Conservation (phyloP, 768 basidiomycete species). For the Lentinula edodes region DNA sequence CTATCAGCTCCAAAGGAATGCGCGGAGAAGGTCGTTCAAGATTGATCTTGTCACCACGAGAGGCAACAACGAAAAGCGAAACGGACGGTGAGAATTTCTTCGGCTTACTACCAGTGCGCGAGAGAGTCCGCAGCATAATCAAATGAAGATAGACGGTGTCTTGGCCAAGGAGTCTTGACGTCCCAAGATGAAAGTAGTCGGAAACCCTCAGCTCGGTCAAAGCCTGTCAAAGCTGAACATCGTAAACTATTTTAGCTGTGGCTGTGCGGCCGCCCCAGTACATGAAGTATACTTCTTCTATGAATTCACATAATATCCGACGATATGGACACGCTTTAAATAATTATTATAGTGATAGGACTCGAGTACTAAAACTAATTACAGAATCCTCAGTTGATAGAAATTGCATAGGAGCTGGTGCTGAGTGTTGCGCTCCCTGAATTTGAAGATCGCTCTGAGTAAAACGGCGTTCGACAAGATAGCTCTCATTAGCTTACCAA, state of each 20-base stretch:
- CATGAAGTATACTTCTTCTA: too few species aligned
- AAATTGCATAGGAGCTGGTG: slow-evolving; percentile 23
- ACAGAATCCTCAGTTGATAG: slow-evolving; percentile 21
- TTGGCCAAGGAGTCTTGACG: too few species aligned
- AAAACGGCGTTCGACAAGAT: background rate
- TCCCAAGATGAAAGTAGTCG: background rate
- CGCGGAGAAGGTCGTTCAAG: slow-evolving; percentile 2
- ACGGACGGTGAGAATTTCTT: background rate
- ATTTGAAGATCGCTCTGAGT: background rate
- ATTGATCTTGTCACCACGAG: slow-evolving; percentile 5
- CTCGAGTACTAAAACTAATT: background rate
- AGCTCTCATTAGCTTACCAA: slow-evolving; percentile 14
- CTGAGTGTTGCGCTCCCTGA: slow-evolving; percentile 26
- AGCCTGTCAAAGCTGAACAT: background rate
- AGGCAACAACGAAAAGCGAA: background rate
- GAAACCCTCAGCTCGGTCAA: background rate
- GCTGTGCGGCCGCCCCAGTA: background rate
- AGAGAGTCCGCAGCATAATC: slow-evolving; percentile 1
- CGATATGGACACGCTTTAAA: too few species aligned
- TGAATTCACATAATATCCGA: too few species aligned
- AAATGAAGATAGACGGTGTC: background rate
- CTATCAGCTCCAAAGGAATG: slow-evolving; percentile 26
- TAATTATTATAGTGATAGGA: too few species aligned
- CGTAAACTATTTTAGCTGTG: background rate
- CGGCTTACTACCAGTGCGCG: slow-evolving; percentile 2